These are phyloP conservation scores for Hordeum pubiflorum DNA, from an alignment of 202 grass and related monocot species.

Conservation along the genomic window DNA sequence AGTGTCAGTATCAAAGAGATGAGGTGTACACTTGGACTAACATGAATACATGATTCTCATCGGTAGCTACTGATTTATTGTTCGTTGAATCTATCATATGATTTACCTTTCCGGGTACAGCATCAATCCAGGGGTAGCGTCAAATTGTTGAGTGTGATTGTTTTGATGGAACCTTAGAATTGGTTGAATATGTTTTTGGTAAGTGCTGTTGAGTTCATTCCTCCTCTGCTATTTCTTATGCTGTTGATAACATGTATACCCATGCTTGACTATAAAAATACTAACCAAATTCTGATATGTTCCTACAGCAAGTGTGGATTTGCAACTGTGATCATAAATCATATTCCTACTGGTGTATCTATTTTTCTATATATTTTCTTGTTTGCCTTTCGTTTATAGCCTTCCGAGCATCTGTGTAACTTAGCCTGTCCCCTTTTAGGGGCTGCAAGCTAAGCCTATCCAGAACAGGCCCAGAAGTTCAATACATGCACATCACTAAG, in stretches of 20 bases:
- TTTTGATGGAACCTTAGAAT: background rate
- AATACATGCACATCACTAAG: background rate
- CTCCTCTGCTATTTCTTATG: background rate
- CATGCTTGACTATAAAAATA: background rate
- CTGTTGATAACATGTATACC: background rate
- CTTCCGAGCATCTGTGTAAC: background rate
- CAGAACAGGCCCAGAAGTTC: background rate
- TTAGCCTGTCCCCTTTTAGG: background rate
- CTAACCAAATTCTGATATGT: background rate
- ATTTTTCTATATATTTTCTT: background rate
- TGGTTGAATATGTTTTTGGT: background rate
- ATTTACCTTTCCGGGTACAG: slow-evolving; percentile 15
- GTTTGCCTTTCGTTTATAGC: background rate
- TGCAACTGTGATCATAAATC: background rate
- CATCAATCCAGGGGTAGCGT: slow-evolving; percentile 36
- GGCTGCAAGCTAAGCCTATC: background rate
- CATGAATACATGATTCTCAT: too few relatives aligned
- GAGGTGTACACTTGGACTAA: too few relatives aligned
- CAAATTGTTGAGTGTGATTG: slow-evolving; percentile 29
- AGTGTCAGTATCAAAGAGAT: too few relatives aligned
- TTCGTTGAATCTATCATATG: background rate
- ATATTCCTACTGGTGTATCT: background rate
- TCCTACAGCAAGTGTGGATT: background rate
- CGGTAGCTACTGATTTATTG: too few relatives aligned
- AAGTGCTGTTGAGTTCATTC: background rate